phyloP scores from a whole-genome alignment of 1,139 yeast genomes.

The Diutina pseudorugosa region DNA sequence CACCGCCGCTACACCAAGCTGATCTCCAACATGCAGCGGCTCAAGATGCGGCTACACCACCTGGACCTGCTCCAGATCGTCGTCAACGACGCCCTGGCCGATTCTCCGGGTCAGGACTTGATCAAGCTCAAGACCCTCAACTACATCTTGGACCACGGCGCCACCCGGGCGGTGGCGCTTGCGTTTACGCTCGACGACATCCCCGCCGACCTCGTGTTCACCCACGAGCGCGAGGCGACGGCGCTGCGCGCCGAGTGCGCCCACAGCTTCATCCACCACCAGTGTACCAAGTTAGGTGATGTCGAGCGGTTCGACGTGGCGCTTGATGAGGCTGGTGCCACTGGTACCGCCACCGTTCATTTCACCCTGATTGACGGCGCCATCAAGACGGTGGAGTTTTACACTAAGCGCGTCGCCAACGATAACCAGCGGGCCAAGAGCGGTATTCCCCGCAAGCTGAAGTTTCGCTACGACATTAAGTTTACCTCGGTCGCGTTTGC shows the following conservation, averaged over 20 bases:
- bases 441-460: not conserved
- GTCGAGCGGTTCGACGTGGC: constrained; percentile 18
- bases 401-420: constrained; percentile 15
- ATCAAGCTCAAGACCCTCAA: constrained; percentile 31
- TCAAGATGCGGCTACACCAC: constrained; percentile 17
- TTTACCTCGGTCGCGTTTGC: constrained; percentile 15
- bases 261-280: constrained; percentile 11
- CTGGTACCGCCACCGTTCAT: constrained; percentile 17
- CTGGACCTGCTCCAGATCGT: constrained; percentile 20
- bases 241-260: constrained; percentile 8
- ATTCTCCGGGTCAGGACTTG: constrained; percentile 16
- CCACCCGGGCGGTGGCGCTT: constrained; percentile 24
- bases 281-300: constrained; percentile 23
- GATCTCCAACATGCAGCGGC: constrained; percentile 14
- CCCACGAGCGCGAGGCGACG: constrained; percentile 1
- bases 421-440: constrained; percentile 11
- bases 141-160: constrained; percentile 27
- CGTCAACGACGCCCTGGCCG: constrained; percentile 16
- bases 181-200: constrained; percentile 8
- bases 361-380: constrained; percentile 31
- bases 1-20: constrained; percentile 22
- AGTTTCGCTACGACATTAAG: constrained; percentile 7
- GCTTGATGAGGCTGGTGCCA: constrained; percentile 5
- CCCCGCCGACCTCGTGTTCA: constrained; percentile 4
- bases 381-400: constrained; percentile 25